Base-by-base conservation (phyloP, 768 basidiomycete species). In the Porphyrellus cyaneotinctus region DNA sequence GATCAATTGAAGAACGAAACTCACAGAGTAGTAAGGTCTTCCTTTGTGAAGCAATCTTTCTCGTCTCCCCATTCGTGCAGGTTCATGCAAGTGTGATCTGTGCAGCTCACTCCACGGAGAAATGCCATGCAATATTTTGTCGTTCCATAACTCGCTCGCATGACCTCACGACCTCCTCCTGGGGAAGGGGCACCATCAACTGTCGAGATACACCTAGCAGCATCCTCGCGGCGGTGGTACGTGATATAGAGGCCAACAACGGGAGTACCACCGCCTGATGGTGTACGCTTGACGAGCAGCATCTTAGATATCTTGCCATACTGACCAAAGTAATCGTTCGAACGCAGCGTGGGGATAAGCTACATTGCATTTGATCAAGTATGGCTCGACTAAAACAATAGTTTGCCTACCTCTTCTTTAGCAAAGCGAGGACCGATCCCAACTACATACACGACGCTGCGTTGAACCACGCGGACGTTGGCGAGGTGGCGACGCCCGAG, bases 1-100 rank as follows among this genome's bases (percentile, higher is more conserved):
- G 42, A 30, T 47, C 56, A 31, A 42, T 14, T 22, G 22, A 52
- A 22, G 36, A 56, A 57, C 48, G 51, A 54, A 39, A 78, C 83
- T 43, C 65, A 95, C 93, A 95, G 72, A 1, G 94, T 95, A 23
- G 92, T 88, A 52, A 95, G 75, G 70, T 98, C 95, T 68, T 97
- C 94, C 72, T 95, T 95, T 1, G 95, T 94, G 66, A 97, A 95
- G 64, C 91, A 95, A 69, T 99, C 97, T 51, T 92, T 89, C 71
- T 98, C 95, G 56, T 97, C 97, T 31, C 95, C 97, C 91, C 93
- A 97, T 68, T 98, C 97, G 66, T 99, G 97, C 39, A 95, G 74
- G 67, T 91, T 89, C 85, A 95, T 87, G 71, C 97, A 99, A 58
- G 81, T 85, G 61, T 89, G 87, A 63, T 92, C 92, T 52, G 84